Evolutionary conservation across 305 asterid species (phyloP), one percentile per base, ranked within the genome.

Genomic region (Caryopteris hybrid): DNA sequence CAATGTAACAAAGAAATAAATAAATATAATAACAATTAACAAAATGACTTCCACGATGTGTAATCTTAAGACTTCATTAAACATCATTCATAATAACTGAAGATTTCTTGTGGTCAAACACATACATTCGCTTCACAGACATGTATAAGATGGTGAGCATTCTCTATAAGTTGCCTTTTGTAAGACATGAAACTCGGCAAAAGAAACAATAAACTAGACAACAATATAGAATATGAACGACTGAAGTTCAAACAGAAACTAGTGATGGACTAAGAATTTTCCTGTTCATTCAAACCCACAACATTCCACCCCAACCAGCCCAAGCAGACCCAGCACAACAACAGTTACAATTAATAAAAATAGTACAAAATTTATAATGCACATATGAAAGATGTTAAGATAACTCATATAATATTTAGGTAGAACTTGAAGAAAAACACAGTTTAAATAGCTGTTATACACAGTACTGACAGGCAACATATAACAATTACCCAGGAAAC

Each of bases 401-500:
- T 47, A 29, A 38, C 31, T 31, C 42, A 50, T 27, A 55, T 14
- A 7, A 14, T 12, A 42, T 64, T 36, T 45, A 39, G 63, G 74
- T 23, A 68, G 13, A 23, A 59, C 43, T 46, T 2, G 33, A 62
- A 46, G 18, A 52, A 0, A 14, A 42, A 74, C 43, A 22, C 60
- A n/a, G n/a, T n/a, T 25, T 69, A 65, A 59, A 60, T 4, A 42
- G 51, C 46, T 23, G 41, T 20, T 47, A 52, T 27, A 43, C 43
- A 69, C 48, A 36, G 38, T 33, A 33, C 57, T 50, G 76, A 54
- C 41, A 53, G 52, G 60, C 16, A 62, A 39, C 65, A 71, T 36
- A 67, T 70, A 73, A 33, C 22, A 36, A 61, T 46, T 89, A 95
- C 99, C 98, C 99, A 51, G 99, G 98, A 89, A 95, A 95, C 61